Conservation (phyloP, 1,139 yeast species). For the Saccharomycopsis phalli region DNA sequence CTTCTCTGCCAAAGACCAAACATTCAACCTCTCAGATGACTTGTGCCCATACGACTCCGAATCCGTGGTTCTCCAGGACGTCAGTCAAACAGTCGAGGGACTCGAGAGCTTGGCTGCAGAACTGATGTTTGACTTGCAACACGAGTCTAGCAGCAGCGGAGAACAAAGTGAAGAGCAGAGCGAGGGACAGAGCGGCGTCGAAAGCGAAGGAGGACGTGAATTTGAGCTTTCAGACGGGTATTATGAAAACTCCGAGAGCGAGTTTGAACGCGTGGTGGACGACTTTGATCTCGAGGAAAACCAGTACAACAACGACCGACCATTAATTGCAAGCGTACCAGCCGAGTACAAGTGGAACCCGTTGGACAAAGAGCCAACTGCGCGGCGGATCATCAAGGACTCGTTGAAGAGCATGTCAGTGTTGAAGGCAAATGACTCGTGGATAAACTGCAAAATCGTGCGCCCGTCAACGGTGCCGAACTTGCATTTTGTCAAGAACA, state of each 20-base stretch:
- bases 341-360: constrained; percentile 16
- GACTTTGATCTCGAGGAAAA: not conserved
- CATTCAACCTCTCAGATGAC: too few relatives aligned
- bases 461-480: constrained; percentile 6
- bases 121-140: too few relatives aligned
- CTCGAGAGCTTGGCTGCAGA: too few relatives aligned
- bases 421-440: constrained; percentile 12
- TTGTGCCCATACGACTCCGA: too few relatives aligned
- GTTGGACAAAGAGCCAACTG: constrained; percentile 13
- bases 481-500: constrained; percentile 4
- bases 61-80: too few relatives aligned
- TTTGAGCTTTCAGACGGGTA: constrained; percentile 6
- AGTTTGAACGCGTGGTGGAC: constrained; percentile 3
- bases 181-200: constrained; percentile 4
- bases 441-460: constrained; percentile 18
- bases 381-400: constrained; percentile 18
- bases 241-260: constrained; percentile 4
- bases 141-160: constrained; percentile 6
- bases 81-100: too few relatives aligned
- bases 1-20: too few relatives aligned
- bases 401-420: constrained; percentile 18
- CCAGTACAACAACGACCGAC: constrained; percentile 4
- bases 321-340: not conserved
- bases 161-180: constrained; percentile 7
- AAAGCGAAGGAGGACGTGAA: constrained; percentile 1